phyloP scores from a whole-genome alignment of 192 early-diverging fungal species.

The Backusella circina region DNA sequence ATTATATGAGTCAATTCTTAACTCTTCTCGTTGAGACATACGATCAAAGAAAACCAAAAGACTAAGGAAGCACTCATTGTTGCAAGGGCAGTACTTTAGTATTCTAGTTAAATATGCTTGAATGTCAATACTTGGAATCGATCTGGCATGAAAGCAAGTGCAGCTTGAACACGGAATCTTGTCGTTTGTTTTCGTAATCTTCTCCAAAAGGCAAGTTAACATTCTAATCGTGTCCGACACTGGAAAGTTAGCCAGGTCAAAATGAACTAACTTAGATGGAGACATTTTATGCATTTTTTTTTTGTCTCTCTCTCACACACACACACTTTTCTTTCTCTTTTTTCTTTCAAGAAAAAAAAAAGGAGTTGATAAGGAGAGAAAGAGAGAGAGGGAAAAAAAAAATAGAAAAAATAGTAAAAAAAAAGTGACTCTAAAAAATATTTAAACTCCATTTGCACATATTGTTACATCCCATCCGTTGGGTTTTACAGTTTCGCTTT shows the following conservation, averaged over 20 bases:
- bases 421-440: not conserved
- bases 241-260: slow-evolving; percentile 55
- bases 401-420: slow-evolving; percentile 1
- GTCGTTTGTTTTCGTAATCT: slow-evolving; percentile 58
- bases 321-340: not conserved
- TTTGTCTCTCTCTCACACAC: not conserved
- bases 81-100: slow-evolving; percentile 89
- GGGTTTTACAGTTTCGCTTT: slow-evolving; percentile 1
- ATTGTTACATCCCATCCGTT: not conserved
- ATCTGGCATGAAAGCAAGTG: slow-evolving; percentile 88
- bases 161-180: slow-evolving; percentile 35
- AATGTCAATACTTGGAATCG: slow-evolving; percentile 86
- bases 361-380: not conserved
- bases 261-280: not conserved
- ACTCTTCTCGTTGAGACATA: slow-evolving; percentile 58
- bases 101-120: slow-evolving; percentile 81
- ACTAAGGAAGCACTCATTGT: slow-evolving; percentile 83
- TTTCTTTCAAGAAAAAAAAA: not conserved
- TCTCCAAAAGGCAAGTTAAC: slow-evolving; percentile 53
- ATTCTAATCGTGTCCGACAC: slow-evolving; percentile 55
- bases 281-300: not conserved
- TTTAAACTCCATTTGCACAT: not conserved
- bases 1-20: slow-evolving; percentile 67
- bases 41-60: slow-evolving; percentile 86
- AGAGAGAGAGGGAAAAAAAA: not conserved